Base-by-base conservation (phyloP, 495 filamentous ascomycete species). In the Rusavskia elegans region DNA sequence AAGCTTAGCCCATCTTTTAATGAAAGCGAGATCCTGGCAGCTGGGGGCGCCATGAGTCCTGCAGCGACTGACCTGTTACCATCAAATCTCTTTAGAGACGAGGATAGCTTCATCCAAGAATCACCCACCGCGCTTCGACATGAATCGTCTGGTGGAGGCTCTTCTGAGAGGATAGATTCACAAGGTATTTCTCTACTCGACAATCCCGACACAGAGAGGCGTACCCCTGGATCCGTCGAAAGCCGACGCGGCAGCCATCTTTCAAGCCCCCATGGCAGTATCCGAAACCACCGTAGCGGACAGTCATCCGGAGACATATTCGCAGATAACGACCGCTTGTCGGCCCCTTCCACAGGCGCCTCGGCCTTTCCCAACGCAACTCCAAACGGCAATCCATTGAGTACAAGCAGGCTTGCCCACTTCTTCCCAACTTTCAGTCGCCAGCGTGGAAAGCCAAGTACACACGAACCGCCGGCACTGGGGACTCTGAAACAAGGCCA, bases 31-130 rank as follows among this genome's bases (percentile, higher is more conserved):
- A 46, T 63, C 16, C 66, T 80, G 40, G 75, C 73, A 49, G 79
- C 67, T 37, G 76, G 80, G 39, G 82, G 79, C 19, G 83, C 85
- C 30, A 84, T 92, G 64, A 90, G 86, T 57, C 87, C 87, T 25
- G 83, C 84, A 13, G 87, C 87, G 9, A 78, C 85, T 48, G 73
- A 82, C 21, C 70, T 92, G 25, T 68, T 94, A 23, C 87, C 87
- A 21, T 87, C 85, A 1, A 83, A 85, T 55, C 78, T 94, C 51
- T 80, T 94, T 56, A 66, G 83, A 2, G 78, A 88, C 53, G 87
- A 89, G 44, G 87, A 89, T 53, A 72, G 72, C 7, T 74, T 79
- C 1, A 69, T 17, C 67, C 73, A 64, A 71, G 74, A 67, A 67
- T 78, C 54, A 51, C 60, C 53, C 53, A 71, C 58, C 59, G 61